Evolutionary conservation across 345 rosid genomes (phyloP).

Genomic region (Arabidopsis suecica): DNA sequence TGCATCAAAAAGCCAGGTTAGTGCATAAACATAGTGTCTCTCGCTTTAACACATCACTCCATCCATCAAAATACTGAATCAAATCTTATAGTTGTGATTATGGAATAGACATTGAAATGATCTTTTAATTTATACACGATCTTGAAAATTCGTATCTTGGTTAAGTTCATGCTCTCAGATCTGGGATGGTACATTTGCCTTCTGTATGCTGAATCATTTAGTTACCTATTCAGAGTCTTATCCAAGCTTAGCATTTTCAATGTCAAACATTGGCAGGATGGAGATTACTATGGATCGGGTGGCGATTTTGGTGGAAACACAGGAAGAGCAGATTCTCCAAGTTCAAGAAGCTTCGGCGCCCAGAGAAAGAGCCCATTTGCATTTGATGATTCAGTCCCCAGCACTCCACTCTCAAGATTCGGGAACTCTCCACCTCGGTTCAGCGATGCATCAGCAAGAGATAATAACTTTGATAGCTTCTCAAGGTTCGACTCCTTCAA

Average conservation of each 20-base stretch:
- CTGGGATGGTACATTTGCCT: conserved; percentile 6
- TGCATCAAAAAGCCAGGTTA: conserved; percentile 71
- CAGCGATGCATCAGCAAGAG: conserved; percentile 71
- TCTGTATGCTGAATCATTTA: conserved; percentile 4
- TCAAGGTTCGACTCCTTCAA: conserved; percentile 95
- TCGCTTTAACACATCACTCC: neutral
- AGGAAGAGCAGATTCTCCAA: conserved; percentile 64
- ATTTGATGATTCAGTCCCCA: conserved; percentile 92
- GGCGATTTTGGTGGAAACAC: conserved; percentile 63
- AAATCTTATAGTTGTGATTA: neutral
- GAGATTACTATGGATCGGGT: conserved; percentile 67
- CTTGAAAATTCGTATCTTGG: neutral
- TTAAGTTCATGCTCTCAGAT: conserved; percentile 29
- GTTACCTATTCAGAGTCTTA: conserved; percentile 7
- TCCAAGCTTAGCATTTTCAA: conserved; percentile 27
- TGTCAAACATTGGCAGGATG: conserved; percentile 52
- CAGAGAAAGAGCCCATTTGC: conserved; percentile 64
- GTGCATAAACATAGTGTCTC: conserved; percentile 33
- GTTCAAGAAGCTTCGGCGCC: conserved; percentile 49
- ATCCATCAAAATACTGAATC: neutral
- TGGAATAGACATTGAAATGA: conserved; percentile 16
- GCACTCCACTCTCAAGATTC: conserved; percentile 79
- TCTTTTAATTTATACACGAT: conserved; percentile 1
- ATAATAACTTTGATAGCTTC: conserved; percentile 66
- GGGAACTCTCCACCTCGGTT: conserved; percentile 83